These are phyloP conservation scores for Saccharomyces hybrid DNA, from an alignment of 1,139 yeast species.

Conservation along the genomic window DNA sequence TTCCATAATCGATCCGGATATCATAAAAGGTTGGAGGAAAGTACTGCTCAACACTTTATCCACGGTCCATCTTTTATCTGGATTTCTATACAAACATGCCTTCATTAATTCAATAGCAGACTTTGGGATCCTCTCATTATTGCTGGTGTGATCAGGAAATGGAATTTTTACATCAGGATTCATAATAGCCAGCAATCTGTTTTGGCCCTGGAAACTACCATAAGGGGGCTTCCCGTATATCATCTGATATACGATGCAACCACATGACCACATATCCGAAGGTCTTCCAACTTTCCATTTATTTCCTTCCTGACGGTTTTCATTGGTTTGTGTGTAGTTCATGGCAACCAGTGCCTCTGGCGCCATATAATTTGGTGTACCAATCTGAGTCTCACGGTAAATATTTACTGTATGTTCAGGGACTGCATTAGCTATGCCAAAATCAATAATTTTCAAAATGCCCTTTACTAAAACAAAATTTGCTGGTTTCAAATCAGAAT, in stretches of 20 bases:
- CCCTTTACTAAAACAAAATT: slow-evolving; percentile 87
- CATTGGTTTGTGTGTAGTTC: slow-evolving; percentile 35
- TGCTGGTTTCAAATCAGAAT: slow-evolving; percentile 93
- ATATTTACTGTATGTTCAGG: slow-evolving; percentile 89
- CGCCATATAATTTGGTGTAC: slow-evolving; percentile 97
- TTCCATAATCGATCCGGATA: slow-evolving; percentile 57
- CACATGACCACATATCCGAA: slow-evolving; percentile 97
- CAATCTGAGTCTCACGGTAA: slow-evolving; percentile 85
- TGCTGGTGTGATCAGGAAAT: slow-evolving; percentile 57
- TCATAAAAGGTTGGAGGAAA: slow-evolving; percentile 69
- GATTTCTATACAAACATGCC: slow-evolving; percentile 67
- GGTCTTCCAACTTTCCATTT: slow-evolving; percentile 92
- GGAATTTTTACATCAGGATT: slow-evolving; percentile 75
- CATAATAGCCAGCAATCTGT: slow-evolving; percentile 76
- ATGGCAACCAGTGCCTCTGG: slow-evolving; percentile 81
- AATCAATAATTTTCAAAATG: slow-evolving; percentile 78
- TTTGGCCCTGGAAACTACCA: slow-evolving; percentile 71
- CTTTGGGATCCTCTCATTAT: slow-evolving; percentile 57
- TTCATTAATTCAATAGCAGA: slow-evolving; percentile 67
- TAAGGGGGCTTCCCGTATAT: slow-evolving; percentile 90
- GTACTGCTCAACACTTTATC: slow-evolving; percentile 50
- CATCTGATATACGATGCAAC: slow-evolving; percentile 94
- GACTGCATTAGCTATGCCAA: slow-evolving; percentile 92
- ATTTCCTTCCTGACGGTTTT: slow-evolving; percentile 36
- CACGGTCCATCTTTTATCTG: slow-evolving; percentile 59